Conservation (phyloP, 2,329 filamentous ascomycete species). For the Huntiella decipiens region DNA sequence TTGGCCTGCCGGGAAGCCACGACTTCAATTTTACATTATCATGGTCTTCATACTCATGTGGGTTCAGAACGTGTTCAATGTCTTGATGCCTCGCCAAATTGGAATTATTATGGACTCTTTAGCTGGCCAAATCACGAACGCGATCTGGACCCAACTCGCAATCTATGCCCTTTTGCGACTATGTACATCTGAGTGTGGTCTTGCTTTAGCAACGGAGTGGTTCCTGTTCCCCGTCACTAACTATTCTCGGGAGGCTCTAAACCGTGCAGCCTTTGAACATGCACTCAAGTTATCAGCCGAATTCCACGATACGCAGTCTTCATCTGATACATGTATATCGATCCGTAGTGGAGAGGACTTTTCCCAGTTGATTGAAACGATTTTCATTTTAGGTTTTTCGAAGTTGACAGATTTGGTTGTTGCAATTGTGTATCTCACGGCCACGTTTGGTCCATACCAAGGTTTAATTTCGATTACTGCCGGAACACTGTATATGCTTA, state of each 20-base stretch:
- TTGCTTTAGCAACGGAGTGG: conserved; percentile 33
- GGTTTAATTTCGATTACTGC: conserved; percentile 42
- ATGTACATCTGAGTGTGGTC: conserved; percentile 34
- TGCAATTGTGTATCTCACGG: conserved; percentile 39
- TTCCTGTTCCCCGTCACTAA: conserved; percentile 40
- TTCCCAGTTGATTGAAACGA: conserved; percentile 36
- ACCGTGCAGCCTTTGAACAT: conserved; percentile 36
- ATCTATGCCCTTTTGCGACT: conserved; percentile 32
- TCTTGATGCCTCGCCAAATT: conserved; percentile 64
- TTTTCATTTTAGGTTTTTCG: conserved; percentile 38
- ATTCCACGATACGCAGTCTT: conserved; percentile 41
- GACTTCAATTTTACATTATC: conserved; percentile 47
- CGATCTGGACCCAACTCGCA: conserved; percentile 32
- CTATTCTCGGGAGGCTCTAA: conserved; percentile 34
- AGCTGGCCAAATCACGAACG: conserved; percentile 26
- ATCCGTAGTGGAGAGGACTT: conserved; percentile 35
- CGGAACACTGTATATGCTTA: conserved; percentile 34
- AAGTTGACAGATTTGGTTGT: conserved; percentile 41
- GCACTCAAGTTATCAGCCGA: conserved; percentile 41
- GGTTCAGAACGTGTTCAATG: conserved; percentile 51
- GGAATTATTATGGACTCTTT: conserved; percentile 61
- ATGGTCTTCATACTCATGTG: conserved; percentile 50
- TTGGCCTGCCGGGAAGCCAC: conserved; percentile 49
- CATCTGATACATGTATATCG: conserved; percentile 37
- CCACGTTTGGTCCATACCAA: conserved; percentile 40